Base-by-base conservation (phyloP, 805 yeast species). In the Starmerella geochares region DNA sequence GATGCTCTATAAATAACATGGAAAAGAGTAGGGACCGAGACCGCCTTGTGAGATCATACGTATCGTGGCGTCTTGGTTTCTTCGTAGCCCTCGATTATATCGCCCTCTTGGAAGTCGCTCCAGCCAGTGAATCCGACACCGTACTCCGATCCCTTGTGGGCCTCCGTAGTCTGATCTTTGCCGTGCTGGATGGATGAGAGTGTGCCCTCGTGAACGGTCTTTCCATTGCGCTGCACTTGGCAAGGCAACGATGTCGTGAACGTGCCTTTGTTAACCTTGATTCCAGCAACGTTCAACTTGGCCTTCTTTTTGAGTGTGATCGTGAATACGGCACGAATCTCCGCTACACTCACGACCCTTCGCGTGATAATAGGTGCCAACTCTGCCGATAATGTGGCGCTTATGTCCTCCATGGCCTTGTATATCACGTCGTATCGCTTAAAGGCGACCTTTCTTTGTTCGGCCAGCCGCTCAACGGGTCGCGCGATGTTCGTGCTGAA, bases 101-200 rank as follows among this genome's bases (percentile, higher is more conserved):
- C 97, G 16, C 94, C 96, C 17, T 71, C 79, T 57, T 79, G 74
- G 60, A 83, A 83, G 27, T 71, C 75, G 38, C 76, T 78, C 80
- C 86, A 86, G 25, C 49, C 38, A 2, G 72, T 77, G 55, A 92
- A 79, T 0, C 86, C 69, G 21, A 90, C 63, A 47, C 98, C 98
- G 71, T 96, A 92, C 58, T 92, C 98, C 25, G 76, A 75, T 25
- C 95, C 96, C 66, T 85, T 88, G 51, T 77, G 77, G 8, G 84
- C 85, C 60, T 83, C 90, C 1, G 67, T 57, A 4, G 81, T 83
- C 57, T 85, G 94, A 40, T 85, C 88, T 63, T 86, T 86, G 47
- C 79, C 80, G 54, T 83, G 85, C 66, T 85, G 87, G 64, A 92
- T 72, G 6, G 90, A 79, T 2, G 80, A 75, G 7, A 92, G 63